Percentiles rank a stretch among this genome's conserved stretches.
phyloP scores from a whole-genome alignment of 768 basidiomycete species.

The Tricholoma sp. region DNA sequence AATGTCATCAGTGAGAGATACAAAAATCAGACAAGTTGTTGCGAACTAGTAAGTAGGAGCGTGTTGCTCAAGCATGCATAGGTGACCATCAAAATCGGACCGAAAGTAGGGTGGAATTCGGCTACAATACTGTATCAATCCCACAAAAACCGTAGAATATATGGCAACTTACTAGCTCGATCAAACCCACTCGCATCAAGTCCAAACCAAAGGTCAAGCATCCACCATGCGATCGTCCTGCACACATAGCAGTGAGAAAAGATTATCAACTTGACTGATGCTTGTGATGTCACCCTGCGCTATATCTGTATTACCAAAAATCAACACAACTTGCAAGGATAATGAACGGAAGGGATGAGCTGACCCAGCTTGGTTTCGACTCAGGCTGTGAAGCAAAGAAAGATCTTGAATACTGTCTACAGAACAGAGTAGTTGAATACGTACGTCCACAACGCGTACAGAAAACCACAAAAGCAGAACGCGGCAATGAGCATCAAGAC shows the following conservation, averaged over 20 bases:
- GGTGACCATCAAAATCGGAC: constrained; percentile 85
- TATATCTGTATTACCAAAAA: constrained; percentile 17
- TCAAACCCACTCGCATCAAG: constrained; percentile 90
- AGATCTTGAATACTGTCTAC: not conserved
- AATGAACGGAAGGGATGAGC: constrained; percentile 15
- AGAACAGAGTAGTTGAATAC: constrained; percentile 25
- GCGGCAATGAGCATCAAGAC: constrained; percentile 80
- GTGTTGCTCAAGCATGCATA: constrained; percentile 94
- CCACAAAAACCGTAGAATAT: not conserved
- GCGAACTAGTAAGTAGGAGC: constrained; percentile 75
- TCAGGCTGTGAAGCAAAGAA: constrained; percentile 40
- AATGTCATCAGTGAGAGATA: constrained; percentile 7
- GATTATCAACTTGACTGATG: not conserved
- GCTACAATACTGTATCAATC: constrained; percentile 28
- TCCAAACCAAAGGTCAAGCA: constrained; percentile 93
- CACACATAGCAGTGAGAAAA: constrained; percentile 1
- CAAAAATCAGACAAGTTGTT: not conserved
- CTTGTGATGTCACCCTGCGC: constrained; percentile 20
- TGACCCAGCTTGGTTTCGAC: constrained; percentile 55
- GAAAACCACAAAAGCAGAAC: constrained; percentile 89
- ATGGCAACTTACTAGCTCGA: constrained; percentile 55
- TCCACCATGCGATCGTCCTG: constrained; percentile 83
- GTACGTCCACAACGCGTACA: constrained; percentile 92
- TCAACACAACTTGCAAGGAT: constrained; percentile 20
- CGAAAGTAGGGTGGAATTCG: constrained; percentile 81